Conservation (phyloP, 495 filamentous ascomycete genomes). For the Bombardia bombarda region DNA sequence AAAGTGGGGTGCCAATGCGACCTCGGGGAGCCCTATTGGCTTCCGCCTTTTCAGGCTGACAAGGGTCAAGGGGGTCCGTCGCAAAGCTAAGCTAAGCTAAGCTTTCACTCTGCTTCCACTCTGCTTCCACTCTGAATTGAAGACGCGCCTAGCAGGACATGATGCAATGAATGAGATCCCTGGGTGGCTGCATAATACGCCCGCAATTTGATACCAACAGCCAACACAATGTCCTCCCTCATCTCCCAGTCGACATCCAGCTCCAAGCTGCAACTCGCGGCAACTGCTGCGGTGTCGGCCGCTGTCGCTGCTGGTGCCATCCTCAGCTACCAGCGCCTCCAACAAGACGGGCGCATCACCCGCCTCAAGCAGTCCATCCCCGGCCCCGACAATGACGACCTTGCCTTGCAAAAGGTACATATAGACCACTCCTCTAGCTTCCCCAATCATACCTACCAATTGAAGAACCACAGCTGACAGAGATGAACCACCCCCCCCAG, state of each 20-base stretch:
- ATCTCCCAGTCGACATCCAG: slow-evolving; percentile 24
- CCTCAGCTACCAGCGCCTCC: slow-evolving; percentile 61
- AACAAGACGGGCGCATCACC: slow-evolving; percentile 52
- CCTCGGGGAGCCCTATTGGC: too few relatives aligned
- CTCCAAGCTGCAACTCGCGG: slow-evolving; percentile 54
- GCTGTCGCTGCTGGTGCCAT: slow-evolving; percentile 65
- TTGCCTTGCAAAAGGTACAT: slow-evolving; percentile 24
- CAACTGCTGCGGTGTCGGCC: slow-evolving; percentile 69
- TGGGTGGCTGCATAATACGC: too few relatives aligned
- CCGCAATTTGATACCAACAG: too few relatives aligned
- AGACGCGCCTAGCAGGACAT: too few relatives aligned
- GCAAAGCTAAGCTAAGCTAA: too few relatives aligned
- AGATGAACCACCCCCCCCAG: slow-evolving; percentile 25
- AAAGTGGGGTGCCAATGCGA: too few relatives aligned
- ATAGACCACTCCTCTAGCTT: background rate
- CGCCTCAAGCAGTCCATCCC: slow-evolving; percentile 71
- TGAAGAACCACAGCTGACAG: background rate
- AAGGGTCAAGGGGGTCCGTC: too few relatives aligned
- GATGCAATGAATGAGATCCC: background rate
- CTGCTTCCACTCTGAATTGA: too few relatives aligned
- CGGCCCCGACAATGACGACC: slow-evolving; percentile 30
- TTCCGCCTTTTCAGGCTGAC: too few relatives aligned
- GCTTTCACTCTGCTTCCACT: too few relatives aligned
- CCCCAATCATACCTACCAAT: background rate
- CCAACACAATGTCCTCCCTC: slow-evolving; percentile 34